Base-by-base conservation (phyloP, 192 early-diverging fungal species). In the Podochytrium sp. region DNA sequence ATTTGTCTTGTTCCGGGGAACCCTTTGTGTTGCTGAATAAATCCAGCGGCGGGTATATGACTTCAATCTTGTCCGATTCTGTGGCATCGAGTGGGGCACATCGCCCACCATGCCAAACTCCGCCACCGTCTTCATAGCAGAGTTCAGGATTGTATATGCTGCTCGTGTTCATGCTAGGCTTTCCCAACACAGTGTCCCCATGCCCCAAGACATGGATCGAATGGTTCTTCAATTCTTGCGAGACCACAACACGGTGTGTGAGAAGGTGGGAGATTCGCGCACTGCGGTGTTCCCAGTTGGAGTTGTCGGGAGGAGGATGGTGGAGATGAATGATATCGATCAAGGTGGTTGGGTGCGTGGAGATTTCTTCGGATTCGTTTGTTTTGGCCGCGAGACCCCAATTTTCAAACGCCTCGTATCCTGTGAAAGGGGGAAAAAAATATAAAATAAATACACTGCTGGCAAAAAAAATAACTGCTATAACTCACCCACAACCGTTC, bases 281-380 rank as follows among this genome's bases (percentile, higher is more conserved):
- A 29, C 63, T 59, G 14, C 77, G 56, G 30, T 71, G 69, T 43
- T 78, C 77, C 77, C 77, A 78, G 55, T 78, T 78, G 1, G 66
- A 63, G 10, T 71, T 39, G 55, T 78, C 77, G 3, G 64, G 52
- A 7, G 65, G 64, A 14, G 59, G 64, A 56, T 75, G 73, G 51
- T 76, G 61, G 18, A 78, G 33, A 47, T 78, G 77, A 25, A 78
- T 25, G 30, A 78, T 78, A 42, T 78, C 77, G 29, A 78, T 65
- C 32, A 52, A 14, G 18, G 12, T 70, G 10, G 23, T 70, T 43
- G 58, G 40, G 34, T 10, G 33, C 10, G 4, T 7, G 43, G 43
- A 47, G 10, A 7, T 47, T 65, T 52, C 25, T 38, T 14, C 73
- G 14, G 51, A 12, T 5, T 43, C 6, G 18, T 25, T 7, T 37